Base-by-base conservation (phyloP, 495 filamentous ascomycete species). In the Chaetomium cochliodes region DNA sequence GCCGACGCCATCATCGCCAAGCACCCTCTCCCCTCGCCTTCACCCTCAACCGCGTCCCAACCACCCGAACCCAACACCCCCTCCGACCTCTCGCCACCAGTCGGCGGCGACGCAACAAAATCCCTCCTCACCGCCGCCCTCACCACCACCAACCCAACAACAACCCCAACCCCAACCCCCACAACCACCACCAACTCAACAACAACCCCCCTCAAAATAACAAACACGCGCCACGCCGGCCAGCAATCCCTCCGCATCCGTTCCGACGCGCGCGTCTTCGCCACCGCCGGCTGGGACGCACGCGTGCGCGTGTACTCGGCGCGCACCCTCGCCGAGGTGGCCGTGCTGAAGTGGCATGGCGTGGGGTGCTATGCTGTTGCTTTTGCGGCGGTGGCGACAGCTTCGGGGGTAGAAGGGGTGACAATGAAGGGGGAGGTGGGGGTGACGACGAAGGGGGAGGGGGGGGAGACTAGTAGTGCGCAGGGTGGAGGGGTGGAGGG, bases 301-400 rank as follows among this genome's bases (percentile, higher is more conserved):
- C 84, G 85, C 49, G 78, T 91, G 0, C 78, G 94, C 20, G 87
- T 98, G 9, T 98, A 97, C 73, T 89, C 88, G 1, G 73, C 83
- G 15, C 91, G 89, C 71, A 89, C 87, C 0, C 84, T 97, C 83
- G 89, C 87, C 69, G 93, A 98, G 76, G 70, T 98, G 3, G 94
- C 94, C 5, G 94, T 98, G 64, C 77, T 98, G 67, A 97, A 96
- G 77, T 98, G 96, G 94, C 93, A 97, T 74, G 86, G 87, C 65
- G 90, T 90, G 42, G 93, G 94, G 20, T 92, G 89, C 67, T 97
- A 96, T 78, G 84, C 90, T n/a, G 84, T 89, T 54, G 88, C 87
- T 22, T 96, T 97, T 80, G 88, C 90, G 2, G 75, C 79, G 16
- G 71, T 86, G 18, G 52, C 1, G 3, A 9, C 44, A 20, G 15